phyloP scores from a whole-genome alignment of 768 basidiomycete genomes.

The Hypholoma sublateritium region DNA sequence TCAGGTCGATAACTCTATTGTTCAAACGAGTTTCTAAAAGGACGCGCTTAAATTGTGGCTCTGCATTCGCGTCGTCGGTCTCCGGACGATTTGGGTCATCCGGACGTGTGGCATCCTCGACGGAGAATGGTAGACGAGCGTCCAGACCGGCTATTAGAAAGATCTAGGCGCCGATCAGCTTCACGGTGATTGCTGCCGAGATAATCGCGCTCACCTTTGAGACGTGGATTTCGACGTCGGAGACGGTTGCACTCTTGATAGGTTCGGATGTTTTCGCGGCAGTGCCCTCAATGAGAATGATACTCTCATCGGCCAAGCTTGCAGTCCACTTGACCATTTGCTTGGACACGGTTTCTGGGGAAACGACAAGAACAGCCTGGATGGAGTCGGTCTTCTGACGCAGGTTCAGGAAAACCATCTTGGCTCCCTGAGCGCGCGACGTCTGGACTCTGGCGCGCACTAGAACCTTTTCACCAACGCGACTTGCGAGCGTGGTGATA shows the following conservation, averaged over 20 bases:
- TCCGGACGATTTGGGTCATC: slow-evolving; percentile 73
- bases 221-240: slow-evolving; percentile 86
- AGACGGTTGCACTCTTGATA: slow-evolving; percentile 91
- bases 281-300: slow-evolving; percentile 85
- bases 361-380: slow-evolving; percentile 77
- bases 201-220: slow-evolving; percentile 55
- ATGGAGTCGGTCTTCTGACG: slow-evolving; percentile 87
- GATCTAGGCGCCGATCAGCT: slow-evolving; percentile 47
- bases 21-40: slow-evolving; percentile 92
- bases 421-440: slow-evolving; percentile 88
- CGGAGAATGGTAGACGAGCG: slow-evolving; percentile 80
- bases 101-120: slow-evolving; percentile 89
- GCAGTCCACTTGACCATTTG: slow-evolving; percentile 97
- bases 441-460: slow-evolving; percentile 91
- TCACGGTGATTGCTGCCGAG: background rate
- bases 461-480: slow-evolving; percentile 74
- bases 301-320: slow-evolving; percentile 77
- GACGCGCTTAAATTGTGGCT: slow-evolving; percentile 73
- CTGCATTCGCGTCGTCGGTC: slow-evolving; percentile 54
- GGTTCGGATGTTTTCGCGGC: slow-evolving; percentile 76
- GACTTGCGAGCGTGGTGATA: slow-evolving; percentile 62
- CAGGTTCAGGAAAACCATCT: slow-evolving; percentile 92
- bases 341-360: slow-evolving; percentile 81
- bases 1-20: slow-evolving; percentile 90
- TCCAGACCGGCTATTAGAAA: slow-evolving; percentile 81